Evolutionary conservation across 345 rosid genomes (phyloP).

Genomic region (Ceriops tagal): DNA sequence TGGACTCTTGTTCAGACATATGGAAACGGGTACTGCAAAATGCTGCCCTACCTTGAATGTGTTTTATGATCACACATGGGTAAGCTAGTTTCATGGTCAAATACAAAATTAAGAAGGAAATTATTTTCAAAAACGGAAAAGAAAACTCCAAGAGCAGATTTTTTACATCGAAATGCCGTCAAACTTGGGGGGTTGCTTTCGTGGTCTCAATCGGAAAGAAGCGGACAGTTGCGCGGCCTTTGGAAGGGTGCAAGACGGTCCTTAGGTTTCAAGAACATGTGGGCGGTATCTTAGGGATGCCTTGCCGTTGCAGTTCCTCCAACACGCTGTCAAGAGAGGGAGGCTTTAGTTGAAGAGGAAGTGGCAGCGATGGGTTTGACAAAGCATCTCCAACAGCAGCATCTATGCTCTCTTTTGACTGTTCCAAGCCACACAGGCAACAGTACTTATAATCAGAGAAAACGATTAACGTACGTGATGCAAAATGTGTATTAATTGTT

Average conservation of each 20-base stretch:
- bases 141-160: conserved; percentile 20
- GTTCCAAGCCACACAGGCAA: conserved; percentile 1
- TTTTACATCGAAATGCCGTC: conserved; percentile 21
- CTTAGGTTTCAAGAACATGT: conserved; percentile 27
- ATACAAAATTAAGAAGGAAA: not conserved
- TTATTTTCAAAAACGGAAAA: not conserved
- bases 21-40: too few relatives aligned
- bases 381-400: conserved; percentile 71
- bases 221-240: not conserved
- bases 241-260: not conserved
- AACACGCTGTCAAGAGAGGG: conserved; percentile 63
- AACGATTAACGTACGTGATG: not conserved
- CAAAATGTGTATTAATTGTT: too few relatives aligned
- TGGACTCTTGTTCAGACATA: too few relatives aligned
- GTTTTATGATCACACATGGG: conserved; percentile 1
- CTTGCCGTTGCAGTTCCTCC: conserved; percentile 72
- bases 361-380: conserved; percentile 77
- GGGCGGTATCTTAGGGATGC: conserved; percentile 63
- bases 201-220: not conserved
- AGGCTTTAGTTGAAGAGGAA: conserved; percentile 73
- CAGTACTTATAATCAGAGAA: not conserved
- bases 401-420: conserved; percentile 73
- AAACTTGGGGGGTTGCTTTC: conserved; percentile 19
- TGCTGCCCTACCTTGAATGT: too few relatives aligned
- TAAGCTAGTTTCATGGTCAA: conserved; percentile 13